Conservation (phyloP, 2,329 filamentous ascomycete genomes). For the Sphaerulina populicola region DNA sequence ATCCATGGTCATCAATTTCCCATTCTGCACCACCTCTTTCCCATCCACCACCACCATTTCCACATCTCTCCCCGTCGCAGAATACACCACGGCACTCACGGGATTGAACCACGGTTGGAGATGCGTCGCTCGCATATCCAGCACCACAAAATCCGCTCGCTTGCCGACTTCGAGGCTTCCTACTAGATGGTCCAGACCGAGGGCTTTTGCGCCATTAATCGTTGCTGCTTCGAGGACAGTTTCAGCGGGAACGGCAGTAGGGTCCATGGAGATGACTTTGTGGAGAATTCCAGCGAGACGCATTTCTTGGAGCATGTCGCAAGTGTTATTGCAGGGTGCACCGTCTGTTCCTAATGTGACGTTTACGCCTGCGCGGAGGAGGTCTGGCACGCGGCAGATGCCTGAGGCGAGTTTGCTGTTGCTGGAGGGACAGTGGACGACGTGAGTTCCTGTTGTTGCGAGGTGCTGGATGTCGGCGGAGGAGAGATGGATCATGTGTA, state of each 20-base stretch:
- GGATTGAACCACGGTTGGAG: conserved; percentile 26
- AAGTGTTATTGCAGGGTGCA: not conserved
- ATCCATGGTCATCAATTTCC: not conserved
- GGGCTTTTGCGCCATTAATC: not conserved
- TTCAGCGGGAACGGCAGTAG: not conserved
- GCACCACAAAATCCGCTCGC: conserved; percentile 31
- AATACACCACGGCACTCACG: conserved; percentile 40
- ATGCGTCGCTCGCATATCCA: conserved; percentile 25
- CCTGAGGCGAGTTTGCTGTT: not conserved
- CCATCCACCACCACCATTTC: conserved; percentile 41
- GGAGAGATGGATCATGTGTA: not conserved
- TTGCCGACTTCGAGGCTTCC: not conserved
- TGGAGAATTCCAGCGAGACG: not conserved
- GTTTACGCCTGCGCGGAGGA: not conserved
- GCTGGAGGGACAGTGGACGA: not conserved
- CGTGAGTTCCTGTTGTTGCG: not conserved
- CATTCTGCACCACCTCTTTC: conserved; percentile 17
- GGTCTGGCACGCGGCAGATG: not conserved
- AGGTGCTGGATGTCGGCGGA: not conserved
- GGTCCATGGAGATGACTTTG: not conserved
- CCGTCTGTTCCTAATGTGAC: not conserved
- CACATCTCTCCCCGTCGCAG: conserved; percentile 40
- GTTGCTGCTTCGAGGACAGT: not conserved
- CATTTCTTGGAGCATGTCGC: not conserved
- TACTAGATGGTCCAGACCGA: not conserved